Evolutionary conservation across 2,329 filamentous ascomycete species (phyloP), one percentile per base, ranked within the genome.

Genomic region (Botrytis elliptica): DNA sequence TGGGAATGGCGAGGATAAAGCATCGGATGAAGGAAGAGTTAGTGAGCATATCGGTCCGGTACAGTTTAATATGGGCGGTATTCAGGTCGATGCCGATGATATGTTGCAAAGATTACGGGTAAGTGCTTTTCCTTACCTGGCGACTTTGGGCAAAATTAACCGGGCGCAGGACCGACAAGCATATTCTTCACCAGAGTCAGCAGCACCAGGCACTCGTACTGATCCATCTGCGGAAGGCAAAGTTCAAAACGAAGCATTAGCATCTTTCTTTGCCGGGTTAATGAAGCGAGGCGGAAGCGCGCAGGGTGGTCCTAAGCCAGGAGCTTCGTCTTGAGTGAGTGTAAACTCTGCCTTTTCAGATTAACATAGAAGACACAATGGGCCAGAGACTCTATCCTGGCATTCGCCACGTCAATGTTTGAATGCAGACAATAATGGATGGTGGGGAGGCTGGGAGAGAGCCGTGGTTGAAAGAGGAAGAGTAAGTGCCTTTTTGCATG

Each of bases 1-100:
- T 36, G 78, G 79, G 10, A 70, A 70, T 20, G 65, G 71, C 22
- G 78, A 79, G 25, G 78, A 80, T n/a, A 72, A 67, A 20, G 69
- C 72, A 38, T 73, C 42, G 33, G 79, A 80, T 46, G 79, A 79
- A 70, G 78, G 77, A 4, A 76, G 77, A 36, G 78, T 81, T 18
- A 81, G 76, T 74, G 93, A 95, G 79, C 94, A 97, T 79, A 97
- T 97, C 79, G 95, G 95, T 0, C 94, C 95, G 0, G 94, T 98
- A 76, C 94, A 97, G 81, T 98, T 98, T 85, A 99, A 99, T 82
- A 96, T 99, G 88, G 96, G 96, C 60, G 96, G 96, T 71, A 98
- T 99, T 76, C 94, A 97, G 81, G 93, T 97, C 44, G 94, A 98
- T 83, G 94, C 94, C 14, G 95, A 97, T 80, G 94, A 97, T 79